Conservation (phyloP, 2,329 filamentous ascomycete species). For the Bimuria novae-zelandiae region DNA sequence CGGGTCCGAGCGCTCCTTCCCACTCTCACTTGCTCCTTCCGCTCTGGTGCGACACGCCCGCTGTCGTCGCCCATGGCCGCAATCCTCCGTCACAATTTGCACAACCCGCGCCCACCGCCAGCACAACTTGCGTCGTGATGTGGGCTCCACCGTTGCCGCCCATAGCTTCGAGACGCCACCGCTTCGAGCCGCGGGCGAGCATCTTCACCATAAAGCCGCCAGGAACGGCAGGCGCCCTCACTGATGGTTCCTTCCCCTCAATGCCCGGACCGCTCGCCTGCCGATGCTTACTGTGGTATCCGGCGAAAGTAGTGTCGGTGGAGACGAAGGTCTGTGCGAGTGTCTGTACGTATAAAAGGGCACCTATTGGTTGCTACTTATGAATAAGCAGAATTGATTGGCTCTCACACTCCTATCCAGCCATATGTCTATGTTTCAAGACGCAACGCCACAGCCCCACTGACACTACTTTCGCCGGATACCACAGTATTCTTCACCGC, state of each 20-base stretch:
- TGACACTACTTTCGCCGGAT: too few species aligned
- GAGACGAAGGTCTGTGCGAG: too few species aligned
- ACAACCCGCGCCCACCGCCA: neutral
- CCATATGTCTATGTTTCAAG: too few species aligned
- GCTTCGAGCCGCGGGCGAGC: neutral
- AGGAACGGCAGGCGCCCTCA: neutral
- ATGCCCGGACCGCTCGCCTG: neutral
- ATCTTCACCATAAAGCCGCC: conserved; percentile 7
- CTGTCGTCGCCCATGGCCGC: conserved; percentile 6
- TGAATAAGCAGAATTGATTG: too few species aligned
- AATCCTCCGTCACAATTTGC: conserved; percentile 11
- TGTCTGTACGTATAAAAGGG: too few species aligned
- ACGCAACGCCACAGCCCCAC: too few species aligned
- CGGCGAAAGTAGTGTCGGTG: too few species aligned
- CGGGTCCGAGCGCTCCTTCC: conserved; percentile 1
- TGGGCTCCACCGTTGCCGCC: conserved; percentile 1
- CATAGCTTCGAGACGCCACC: conserved; percentile 8
- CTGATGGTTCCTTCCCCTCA: neutral
- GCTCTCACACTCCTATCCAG: too few species aligned
- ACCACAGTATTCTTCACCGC: too few species aligned
- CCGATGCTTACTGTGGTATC: conserved; percentile 7
- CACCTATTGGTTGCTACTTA: too few species aligned
- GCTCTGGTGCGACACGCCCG: conserved; percentile 29
- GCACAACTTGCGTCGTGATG: neutral
- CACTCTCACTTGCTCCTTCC: conserved; percentile 14